Evolutionary conservation across 2,329 filamentous ascomycete genomes (phyloP).

Genomic region (Zymoseptoria pseudotritici): DNA sequence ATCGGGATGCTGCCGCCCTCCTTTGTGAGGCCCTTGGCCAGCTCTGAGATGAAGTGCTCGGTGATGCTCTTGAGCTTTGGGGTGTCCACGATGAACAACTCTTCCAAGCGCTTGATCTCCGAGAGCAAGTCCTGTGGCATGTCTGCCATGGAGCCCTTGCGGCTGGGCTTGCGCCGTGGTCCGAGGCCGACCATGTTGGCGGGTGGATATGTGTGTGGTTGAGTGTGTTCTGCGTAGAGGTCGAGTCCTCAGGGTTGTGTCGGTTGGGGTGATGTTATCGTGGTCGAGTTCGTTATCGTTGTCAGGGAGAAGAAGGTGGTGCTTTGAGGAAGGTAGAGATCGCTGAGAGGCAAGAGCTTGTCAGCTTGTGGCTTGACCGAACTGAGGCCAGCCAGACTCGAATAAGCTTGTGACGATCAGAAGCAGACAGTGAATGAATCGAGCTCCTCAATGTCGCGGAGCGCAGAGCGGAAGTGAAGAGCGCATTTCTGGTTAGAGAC

Average conservation of each 20-base stretch:
- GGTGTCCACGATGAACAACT: slow-evolving; percentile 69
- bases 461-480: background rate
- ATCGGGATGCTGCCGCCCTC: slow-evolving; percentile 93
- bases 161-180: slow-evolving; percentile 57
- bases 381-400: background rate
- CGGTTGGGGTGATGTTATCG: background rate
- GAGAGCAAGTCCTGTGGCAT: slow-evolving; percentile 74
- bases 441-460: background rate
- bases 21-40: slow-evolving; percentile 79
- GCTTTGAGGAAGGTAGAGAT: background rate
- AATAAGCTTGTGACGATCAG: background rate
- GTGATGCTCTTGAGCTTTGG: slow-evolving; percentile 84
- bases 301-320: background rate
- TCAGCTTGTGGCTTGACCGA: background rate
- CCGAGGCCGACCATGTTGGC: slow-evolving; percentile 57
- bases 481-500: background rate
- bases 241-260: background rate
- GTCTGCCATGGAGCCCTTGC: slow-evolving; percentile 83
- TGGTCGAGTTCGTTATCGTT: background rate
- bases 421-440: background rate
- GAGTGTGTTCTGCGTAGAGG: slow-evolving; percentile 5
- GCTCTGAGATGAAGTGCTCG: slow-evolving; percentile 79
- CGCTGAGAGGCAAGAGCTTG: background rate
- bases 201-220: background rate
- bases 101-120: slow-evolving; percentile 78